Evolutionary conservation across 495 filamentous ascomycete genomes (phyloP), one percentile per base, ranked within the genome.

Genomic region (Pyronema domesticum): DNA sequence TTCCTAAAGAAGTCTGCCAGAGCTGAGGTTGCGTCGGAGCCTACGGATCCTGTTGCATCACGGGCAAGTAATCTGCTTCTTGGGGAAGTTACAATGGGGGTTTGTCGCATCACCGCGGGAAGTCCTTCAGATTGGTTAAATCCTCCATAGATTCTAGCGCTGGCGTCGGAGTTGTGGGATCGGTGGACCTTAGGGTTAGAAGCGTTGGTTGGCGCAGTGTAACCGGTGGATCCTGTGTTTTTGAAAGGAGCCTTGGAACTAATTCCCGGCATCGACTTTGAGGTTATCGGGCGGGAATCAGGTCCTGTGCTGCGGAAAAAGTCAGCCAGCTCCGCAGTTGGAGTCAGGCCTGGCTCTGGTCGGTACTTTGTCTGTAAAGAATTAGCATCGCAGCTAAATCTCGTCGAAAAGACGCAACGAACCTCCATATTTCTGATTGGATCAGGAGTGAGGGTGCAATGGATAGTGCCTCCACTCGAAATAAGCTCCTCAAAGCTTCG

Each of bases 1-100:
- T 67, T 84, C 47, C 88, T 80, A 51, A 98, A 89, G 69, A 96
- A 96, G 61, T 96, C 86, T 50, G 95, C 93, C 39, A 98, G 69
- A 56, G 94, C 91, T 2, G 82, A 81, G 46, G 79, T 94, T 59
- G 79, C 76, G 46, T 80, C 79, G 42, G 73, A 75, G 30, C 71
- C 70, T 19, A 76, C 70, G 34, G 60, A 58, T 9, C 63, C 63
- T 34, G 57, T 65, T 18, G 63, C 59, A 51, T 66, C 63, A 33
- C 63, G 51, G 37, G 63, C 59, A 6, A 65, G 44, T 23, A 62
- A 57, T 9, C 59, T 53, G 19, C 57, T 62, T 46, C 37, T 60
- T 8, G 58, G 46, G 54, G 39, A 62, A 33, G 51, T 37, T 10
- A 23, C 34, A 49, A 46, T 54, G 13, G 52, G 35, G 14, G 58